Percentiles rank a stretch among this genome's conserved stretches.
These are phyloP conservation scores for Persicaria maculosa DNA, from an alignment of 148 eudicot species.

Conservation along the genomic window DNA sequence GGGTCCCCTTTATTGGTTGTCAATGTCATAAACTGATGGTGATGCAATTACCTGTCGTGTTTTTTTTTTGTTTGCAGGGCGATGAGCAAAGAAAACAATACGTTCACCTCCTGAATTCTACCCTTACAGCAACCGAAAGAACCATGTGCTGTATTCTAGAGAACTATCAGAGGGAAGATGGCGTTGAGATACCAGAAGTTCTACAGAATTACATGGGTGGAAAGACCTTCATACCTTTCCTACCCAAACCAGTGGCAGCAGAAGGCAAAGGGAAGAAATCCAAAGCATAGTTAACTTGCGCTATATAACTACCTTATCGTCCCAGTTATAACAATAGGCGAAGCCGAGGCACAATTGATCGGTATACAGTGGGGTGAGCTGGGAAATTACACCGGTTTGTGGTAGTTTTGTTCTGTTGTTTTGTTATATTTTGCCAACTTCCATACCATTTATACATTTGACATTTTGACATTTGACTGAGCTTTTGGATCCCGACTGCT, in stretches of 20 bases:
- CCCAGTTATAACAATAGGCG: too few species aligned
- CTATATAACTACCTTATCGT: too few species aligned
- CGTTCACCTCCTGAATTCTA: conserved; percentile 73
- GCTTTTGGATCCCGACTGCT: too few species aligned
- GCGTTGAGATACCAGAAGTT: too few species aligned
- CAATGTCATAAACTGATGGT: not conserved
- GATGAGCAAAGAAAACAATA: conserved; percentile 78
- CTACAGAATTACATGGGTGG: conserved; percentile 42
- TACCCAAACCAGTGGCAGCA: conserved; percentile 27
- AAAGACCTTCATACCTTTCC: conserved; percentile 68
- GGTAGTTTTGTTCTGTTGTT: too few species aligned
- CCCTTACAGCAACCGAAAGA: conserved; percentile 88
- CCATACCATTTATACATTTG: too few species aligned
- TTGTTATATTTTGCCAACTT: too few species aligned
- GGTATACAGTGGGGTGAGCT: too few species aligned
- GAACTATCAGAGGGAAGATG: conserved; percentile 78
- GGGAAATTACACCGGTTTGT: too few species aligned
- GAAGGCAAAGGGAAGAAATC: conserved; percentile 63
- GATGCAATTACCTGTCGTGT: not conserved
- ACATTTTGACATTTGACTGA: too few species aligned
- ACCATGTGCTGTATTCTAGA: conserved; percentile 93
- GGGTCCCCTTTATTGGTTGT: not conserved
- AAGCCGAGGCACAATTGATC: too few species aligned
- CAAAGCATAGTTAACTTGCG: conserved; percentile 20
- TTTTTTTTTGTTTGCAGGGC: conserved; percentile 31